phyloP scores from a whole-genome alignment of 2,329 filamentous ascomycete genomes.

The Macrophomina pseudophaseolina region DNA sequence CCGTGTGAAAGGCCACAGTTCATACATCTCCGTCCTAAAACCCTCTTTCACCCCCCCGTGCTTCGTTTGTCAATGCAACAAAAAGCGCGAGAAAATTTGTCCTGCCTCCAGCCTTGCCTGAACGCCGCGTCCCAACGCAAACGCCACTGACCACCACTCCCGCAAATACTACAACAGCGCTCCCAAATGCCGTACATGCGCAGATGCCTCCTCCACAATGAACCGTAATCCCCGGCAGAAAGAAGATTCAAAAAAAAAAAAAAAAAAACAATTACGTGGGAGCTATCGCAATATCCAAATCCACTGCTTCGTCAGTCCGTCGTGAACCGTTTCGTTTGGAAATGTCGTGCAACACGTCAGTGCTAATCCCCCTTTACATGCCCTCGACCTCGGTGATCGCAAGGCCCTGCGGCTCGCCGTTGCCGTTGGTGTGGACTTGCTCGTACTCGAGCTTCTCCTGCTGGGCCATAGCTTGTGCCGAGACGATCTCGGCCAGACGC shows the following conservation, averaged over 20 bases:
- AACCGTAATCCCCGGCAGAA: neutral
- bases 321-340: conserved; percentile 4
- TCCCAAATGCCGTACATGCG: conserved; percentile 23
- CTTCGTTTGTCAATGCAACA: neutral
- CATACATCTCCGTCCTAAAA: neutral
- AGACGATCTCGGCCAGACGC: conserved; percentile 96
- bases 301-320: conserved; percentile 11
- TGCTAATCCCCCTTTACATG: conserved; percentile 20
- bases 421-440: conserved; percentile 34
- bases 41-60: neutral
- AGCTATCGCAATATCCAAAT: conserved; percentile 23
- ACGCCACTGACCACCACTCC: conserved; percentile 2
- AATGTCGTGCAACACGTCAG: neutral
- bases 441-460: conserved; percentile 78
- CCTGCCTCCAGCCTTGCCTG: neutral
- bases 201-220: conserved; percentile 21
- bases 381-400: conserved; percentile 58
- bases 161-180: conserved; percentile 25
- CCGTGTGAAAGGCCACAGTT: neutral
- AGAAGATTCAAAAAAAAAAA: conserved; percentile 25
- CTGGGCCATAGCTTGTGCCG: conserved; percentile 92
- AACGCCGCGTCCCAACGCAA: conserved; percentile 16
- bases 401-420: conserved; percentile 52
- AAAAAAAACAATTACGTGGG: conserved; percentile 23
- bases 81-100: neutral